Base-by-base conservation (phyloP, 352 stramenopile species). In the Blastocystis sp. region DNA sequence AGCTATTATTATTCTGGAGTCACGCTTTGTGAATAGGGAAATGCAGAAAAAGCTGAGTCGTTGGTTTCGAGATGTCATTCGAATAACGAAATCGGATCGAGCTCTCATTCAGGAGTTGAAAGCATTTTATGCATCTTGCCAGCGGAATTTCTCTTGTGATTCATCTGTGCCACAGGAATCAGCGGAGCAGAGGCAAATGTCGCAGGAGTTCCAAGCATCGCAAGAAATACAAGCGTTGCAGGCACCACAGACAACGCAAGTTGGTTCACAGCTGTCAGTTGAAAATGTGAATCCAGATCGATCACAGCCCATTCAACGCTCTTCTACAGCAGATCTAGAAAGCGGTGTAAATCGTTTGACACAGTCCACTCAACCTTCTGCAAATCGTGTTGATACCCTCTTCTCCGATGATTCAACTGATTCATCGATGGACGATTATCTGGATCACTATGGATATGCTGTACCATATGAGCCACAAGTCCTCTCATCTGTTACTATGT, bases 1-100 rank as follows among this genome's bases (percentile, higher is more conserved):
- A 45, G 95, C 96, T 26, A 97, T 99, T 43, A 93, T 99, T 53
- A 91, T 99, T 23, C 92, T 97, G 34, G 97, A 99, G 90, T 94
- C 97, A 90, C 94, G 97, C 0, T 99, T 98, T 93, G 93, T 91
- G 0, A 92, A 96, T 29, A 91, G 93, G 56, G 92, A 95, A 68
- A 96, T 98, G 79, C 92, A 95, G 62, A 92, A 96, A 23, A 95
- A 94, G n/a, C 87, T 98, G 4, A 98, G 95, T 62, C 98, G 97
- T 89, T 98, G 96, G 96, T 91, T 98, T 6, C 93, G 95, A 45
- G 92, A 93, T 8, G 94, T 94, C 3, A 34, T 80, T 2, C 45
- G 37, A 34, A 26, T 64, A 34, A 64, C 3, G 13, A 23, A 34
- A n/a, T 45, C 18, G 1, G 70, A 80, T n/a, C 2, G 15, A 20